Percentiles rank a stretch among this genome's conserved stretches.
Conservation (phyloP, 2,329 filamentous ascomycete species). For the Paraphoma sp. region DNA sequence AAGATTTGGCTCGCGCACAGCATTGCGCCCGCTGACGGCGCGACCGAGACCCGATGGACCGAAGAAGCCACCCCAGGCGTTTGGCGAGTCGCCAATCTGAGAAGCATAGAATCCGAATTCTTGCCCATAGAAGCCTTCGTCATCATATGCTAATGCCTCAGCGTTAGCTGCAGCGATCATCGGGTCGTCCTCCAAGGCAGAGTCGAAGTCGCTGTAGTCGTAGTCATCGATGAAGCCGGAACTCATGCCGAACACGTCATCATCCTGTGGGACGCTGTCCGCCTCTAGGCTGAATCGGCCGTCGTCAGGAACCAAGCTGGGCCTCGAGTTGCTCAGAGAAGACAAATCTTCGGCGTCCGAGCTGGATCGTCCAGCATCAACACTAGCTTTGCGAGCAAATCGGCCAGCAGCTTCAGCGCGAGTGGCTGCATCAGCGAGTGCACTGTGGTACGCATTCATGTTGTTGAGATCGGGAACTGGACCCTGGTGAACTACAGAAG, state of each 20-base stretch:
- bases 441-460: conserved; percentile 79
- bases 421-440: conserved; percentile 81
- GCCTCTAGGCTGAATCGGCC: conserved; percentile 57
- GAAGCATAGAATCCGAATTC: conserved; percentile 95
- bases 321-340: conserved; percentile 41
- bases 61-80: conserved; percentile 87
- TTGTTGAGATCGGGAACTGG: conserved; percentile 51
- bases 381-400: conserved; percentile 68
- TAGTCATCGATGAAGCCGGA: conserved; percentile 52
- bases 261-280: conserved; percentile 45
- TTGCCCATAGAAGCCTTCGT: conserved; percentile 91
- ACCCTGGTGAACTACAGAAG: conserved; percentile 42
- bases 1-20: conserved; percentile 81
- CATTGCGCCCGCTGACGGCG: conserved; percentile 70
- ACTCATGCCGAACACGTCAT: conserved; percentile 41
- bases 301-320: conserved; percentile 58
- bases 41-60: conserved; percentile 73
- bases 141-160: conserved; percentile 88
- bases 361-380: conserved; percentile 38
- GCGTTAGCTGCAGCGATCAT: conserved; percentile 97
- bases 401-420: conserved; percentile 77
- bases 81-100: conserved; percentile 61
- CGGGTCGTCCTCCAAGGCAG: conserved; percentile 70
- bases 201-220: conserved; percentile 65
- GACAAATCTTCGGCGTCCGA: conserved; percentile 44